These are phyloP conservation scores for Cadophora sp. DNA, from an alignment of 2,329 filamentous ascomycete genomes.

Conservation along the genomic window DNA sequence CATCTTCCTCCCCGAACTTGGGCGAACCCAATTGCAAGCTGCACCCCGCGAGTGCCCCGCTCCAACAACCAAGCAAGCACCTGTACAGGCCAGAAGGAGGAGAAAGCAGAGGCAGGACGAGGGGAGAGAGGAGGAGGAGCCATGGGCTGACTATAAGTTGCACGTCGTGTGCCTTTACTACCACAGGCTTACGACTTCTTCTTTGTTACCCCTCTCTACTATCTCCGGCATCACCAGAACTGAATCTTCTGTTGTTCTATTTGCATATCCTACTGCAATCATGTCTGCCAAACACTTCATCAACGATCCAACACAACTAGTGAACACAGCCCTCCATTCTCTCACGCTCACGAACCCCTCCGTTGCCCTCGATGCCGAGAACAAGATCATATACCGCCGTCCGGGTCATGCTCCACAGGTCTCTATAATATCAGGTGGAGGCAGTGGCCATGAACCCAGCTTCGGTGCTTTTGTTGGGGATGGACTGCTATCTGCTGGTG, in stretches of 20 bases:
- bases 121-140: not conserved
- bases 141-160: slow-evolving; percentile 18
- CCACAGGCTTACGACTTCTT: not conserved
- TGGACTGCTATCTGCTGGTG: slow-evolving; percentile 80
- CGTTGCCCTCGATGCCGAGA: slow-evolving; percentile 75
- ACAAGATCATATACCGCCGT: slow-evolving; percentile 85
- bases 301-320: slow-evolving; percentile 80
- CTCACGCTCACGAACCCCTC: slow-evolving; percentile 86
- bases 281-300: slow-evolving; percentile 84
- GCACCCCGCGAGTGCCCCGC: slow-evolving; percentile 11
- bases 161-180: slow-evolving; percentile 4
- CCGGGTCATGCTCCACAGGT: slow-evolving; percentile 67
- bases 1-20: not conserved
- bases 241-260: not conserved
- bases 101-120: too few species aligned
- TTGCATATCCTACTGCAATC: slow-evolving; percentile 21
- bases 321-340: slow-evolving; percentile 76
- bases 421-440: slow-evolving; percentile 86
- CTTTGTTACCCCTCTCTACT: not conserved
- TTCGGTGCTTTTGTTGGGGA: slow-evolving; percentile 86
- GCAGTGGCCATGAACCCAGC: slow-evolving; percentile 88
- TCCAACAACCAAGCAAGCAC: not conserved
- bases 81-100: slow-evolving; percentile 14
- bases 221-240: not conserved
- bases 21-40: slow-evolving; percentile 13